Conservation (phyloP, 768 basidiomycete genomes). For the Auricularia sp. region DNA sequence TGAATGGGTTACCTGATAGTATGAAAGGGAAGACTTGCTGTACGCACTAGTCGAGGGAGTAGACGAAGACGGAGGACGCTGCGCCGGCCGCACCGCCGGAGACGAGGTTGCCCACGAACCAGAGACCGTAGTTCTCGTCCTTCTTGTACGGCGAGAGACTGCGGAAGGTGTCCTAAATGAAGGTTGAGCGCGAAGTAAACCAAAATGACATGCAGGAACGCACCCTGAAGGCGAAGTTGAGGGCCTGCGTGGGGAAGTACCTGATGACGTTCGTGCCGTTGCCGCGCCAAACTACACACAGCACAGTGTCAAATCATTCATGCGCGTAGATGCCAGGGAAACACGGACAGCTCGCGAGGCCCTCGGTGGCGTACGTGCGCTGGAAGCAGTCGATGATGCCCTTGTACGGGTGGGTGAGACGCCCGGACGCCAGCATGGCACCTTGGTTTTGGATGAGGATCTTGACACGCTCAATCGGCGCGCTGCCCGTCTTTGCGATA, state of each 20-base stretch:
- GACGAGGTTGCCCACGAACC: conserved; percentile 31
- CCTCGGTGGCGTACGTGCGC: conserved; percentile 26
- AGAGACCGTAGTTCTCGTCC: conserved; percentile 26
- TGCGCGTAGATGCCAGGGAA: not conserved
- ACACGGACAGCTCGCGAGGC: conserved; percentile 25
- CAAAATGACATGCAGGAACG: not conserved
- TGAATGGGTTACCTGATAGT: too few species aligned
- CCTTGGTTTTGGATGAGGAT: conserved; percentile 32
- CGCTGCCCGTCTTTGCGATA: conserved; percentile 39
- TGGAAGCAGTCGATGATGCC: conserved; percentile 28
- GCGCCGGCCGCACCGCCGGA: conserved; percentile 36
- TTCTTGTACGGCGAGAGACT: conserved; percentile 26
- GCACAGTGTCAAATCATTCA: not conserved
- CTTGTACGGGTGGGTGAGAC: conserved; percentile 26
- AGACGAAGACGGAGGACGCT: conserved; percentile 32
- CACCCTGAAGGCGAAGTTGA: conserved; percentile 35
- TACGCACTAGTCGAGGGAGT: conserved; percentile 34
- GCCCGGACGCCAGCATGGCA: conserved; percentile 18
- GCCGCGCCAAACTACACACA: conserved; percentile 30
- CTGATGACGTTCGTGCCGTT: conserved; percentile 34
- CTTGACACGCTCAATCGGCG: conserved; percentile 41
- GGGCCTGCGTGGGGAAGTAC: conserved; percentile 37
- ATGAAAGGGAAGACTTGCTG: not conserved
- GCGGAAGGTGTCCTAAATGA: conserved; percentile 26
- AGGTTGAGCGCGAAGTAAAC: not conserved